These are phyloP conservation scores for Fusarium hainanense DNA, from an alignment of 2,329 filamentous ascomycete species.

Conservation along the genomic window DNA sequence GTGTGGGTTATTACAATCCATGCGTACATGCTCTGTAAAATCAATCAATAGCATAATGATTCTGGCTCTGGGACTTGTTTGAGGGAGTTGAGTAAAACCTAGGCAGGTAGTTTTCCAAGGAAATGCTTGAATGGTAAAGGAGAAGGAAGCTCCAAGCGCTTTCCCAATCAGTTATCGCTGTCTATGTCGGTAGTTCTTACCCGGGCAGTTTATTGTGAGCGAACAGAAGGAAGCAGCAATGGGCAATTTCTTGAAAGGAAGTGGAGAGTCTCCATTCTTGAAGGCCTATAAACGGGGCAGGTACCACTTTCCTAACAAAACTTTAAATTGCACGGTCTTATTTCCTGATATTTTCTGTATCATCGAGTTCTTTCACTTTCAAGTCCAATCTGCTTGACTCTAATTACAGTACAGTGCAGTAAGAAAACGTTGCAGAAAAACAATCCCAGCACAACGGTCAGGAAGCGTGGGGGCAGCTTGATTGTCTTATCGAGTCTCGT, in stretches of 20 bases:
- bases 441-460: slow-evolving; percentile 36
- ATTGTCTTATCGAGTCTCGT: slow-evolving; percentile 33
- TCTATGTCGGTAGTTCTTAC: neutral
- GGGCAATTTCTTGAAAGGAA: neutral
- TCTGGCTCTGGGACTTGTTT: neutral
- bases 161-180: neutral
- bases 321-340: slow-evolving; percentile 14
- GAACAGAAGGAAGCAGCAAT: slow-evolving; percentile 8
- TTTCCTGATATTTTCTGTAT: slow-evolving; percentile 2
- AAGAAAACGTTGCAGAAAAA: slow-evolving; percentile 10
- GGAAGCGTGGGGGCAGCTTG: slow-evolving; percentile 26
- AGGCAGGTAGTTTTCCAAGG: neutral
- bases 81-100: neutral
- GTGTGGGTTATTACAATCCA: slow-evolving; percentile 13
- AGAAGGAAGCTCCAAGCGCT: no score
- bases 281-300: neutral
- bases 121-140: neutral
- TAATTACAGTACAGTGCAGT: neutral
- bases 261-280: neutral
- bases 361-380: slow-evolving; percentile 3
- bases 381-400: neutral
- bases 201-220: neutral
- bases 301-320: slow-evolving; percentile 11
- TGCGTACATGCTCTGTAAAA: neutral
- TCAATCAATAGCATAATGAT: slow-evolving; percentile 14